Evolutionary conservation across 495 filamentous ascomycete species (phyloP), one percentile per base, ranked within the genome.

Genomic region (Darksidea phi): DNA sequence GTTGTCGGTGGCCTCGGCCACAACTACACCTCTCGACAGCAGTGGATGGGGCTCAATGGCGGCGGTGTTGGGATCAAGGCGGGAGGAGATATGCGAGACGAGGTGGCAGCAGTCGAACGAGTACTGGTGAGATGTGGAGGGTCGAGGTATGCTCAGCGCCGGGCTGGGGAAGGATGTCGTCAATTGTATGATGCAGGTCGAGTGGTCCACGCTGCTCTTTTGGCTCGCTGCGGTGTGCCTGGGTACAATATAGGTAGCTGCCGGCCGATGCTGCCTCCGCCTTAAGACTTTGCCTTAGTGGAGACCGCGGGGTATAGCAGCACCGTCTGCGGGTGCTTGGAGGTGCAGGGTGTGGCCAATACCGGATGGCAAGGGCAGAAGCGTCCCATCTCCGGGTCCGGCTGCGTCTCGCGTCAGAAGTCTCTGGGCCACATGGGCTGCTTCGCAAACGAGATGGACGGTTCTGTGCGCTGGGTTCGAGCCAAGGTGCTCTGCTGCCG

Each of bases 191-290:
- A 58, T 59, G 58, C 47, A 61, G 58, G 57, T 57, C 45, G 25
- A 20, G 53, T 11, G 36, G 54, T 57, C 54, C 24, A 41, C 34
- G 55, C 48, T 54, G 38, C 41, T 48, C 20, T 57, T 63, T 38
- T 49, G 38, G 13, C 45, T 50, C 8, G 49, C 51, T 61, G 55
- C 46, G 46, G 66, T 64, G 66, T 64, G 54, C 65, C 65, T 68
- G 60, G 48, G 60, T 64, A 67, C 61, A 61, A 64, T 68, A 68
- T 68, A 68, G 25, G 41, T 41, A 52, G 61, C 63, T 64, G 48
- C 53, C 64, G 54, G 54, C 54, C 34, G 59, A 50, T 50, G 57
- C 38, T 28, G 36, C 55, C 63, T 66, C 63, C 57, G 57, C 50
- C 28, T 54, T 51, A 49, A 17, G 13, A n/a, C 18, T 32, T n/a